Evolutionary conservation across 495 filamentous ascomycete genomes (phyloP).

Genomic region (Penicillium cosmopolitanum): DNA sequence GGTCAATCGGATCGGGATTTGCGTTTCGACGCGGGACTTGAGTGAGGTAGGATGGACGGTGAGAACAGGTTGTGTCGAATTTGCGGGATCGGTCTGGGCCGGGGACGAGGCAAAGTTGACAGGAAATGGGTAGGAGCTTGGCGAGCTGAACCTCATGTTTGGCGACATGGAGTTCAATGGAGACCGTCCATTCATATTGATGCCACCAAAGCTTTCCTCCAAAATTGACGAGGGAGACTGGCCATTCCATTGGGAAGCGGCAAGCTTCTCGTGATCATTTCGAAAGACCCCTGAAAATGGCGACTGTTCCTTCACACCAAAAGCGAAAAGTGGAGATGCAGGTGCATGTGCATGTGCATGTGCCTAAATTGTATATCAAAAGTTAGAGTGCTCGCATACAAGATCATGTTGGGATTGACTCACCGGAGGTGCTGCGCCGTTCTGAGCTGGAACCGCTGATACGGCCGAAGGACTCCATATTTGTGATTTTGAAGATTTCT

Average conservation of each 20-base stretch:
- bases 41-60: conserved; percentile 66
- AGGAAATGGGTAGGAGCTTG: conserved; percentile 37
- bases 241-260: conserved; percentile 51
- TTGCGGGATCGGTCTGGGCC: conserved; percentile 30
- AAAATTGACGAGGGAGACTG: conserved; percentile 57
- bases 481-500: conserved; percentile 32
- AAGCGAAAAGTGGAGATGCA: conserved; percentile 36
- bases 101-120: conserved; percentile 42
- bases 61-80: conserved; percentile 42
- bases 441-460: conserved; percentile 14
- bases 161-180: conserved; percentile 39
- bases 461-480: conserved; percentile 32
- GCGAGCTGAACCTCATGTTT: conserved; percentile 37
- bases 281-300: conserved; percentile 44
- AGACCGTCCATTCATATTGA: conserved; percentile 48
- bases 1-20: conserved; percentile 80
- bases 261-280: conserved; percentile 48
- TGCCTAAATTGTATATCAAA: conserved; percentile 19
- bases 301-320: conserved; percentile 52
- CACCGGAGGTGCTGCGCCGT: conserved; percentile 37
- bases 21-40: conserved; percentile 94
- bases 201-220: conserved; percentile 50
- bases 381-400: conserved; percentile 9
- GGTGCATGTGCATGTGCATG: conserved; percentile 17
- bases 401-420: conserved; percentile 17